Percentiles rank a stretch among this genome's conserved stretches.
phyloP scores from a whole-genome alignment of 1,139 yeast genomes.

The Saccharomycopsis hybrid region DNA sequence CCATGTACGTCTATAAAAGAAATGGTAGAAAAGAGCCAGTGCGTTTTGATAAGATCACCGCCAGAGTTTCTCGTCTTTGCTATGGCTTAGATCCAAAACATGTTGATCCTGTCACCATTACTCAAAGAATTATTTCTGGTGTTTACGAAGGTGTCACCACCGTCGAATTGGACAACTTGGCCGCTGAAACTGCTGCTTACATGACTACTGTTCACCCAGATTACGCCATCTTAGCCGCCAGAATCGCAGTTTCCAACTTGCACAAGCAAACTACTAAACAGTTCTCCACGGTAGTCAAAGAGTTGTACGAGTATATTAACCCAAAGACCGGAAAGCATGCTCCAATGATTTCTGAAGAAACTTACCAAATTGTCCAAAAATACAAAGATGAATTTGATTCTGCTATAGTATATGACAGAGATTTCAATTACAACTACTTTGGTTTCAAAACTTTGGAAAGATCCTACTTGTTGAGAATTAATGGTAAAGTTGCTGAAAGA shows the following conservation, averaged over 20 bases:
- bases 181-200: slow-evolving; percentile 96
- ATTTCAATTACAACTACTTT: slow-evolving; percentile 74
- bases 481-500: slow-evolving; percentile 77
- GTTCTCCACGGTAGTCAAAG: slow-evolving; percentile 71
- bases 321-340: slow-evolving; percentile 66
- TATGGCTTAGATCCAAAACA: slow-evolving; percentile 79
- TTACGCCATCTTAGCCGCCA: slow-evolving; percentile 89
- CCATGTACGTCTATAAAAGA: slow-evolving; percentile 51
- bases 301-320: slow-evolving; percentile 62
- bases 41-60: slow-evolving; percentile 69
- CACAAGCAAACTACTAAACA: slow-evolving; percentile 91
- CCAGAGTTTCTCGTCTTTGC: slow-evolving; percentile 60
- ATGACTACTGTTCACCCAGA: slow-evolving; percentile 97
- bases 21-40: slow-evolving; percentile 86
- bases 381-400: slow-evolving; percentile 70
- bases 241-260: slow-evolving; percentile 85
- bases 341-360: slow-evolving; percentile 76
- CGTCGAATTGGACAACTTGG: slow-evolving; percentile 82
- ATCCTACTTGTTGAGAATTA: slow-evolving; percentile 65
- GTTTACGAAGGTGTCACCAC: slow-evolving; percentile 96
- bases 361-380: slow-evolving; percentile 54
- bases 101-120: slow-evolving; percentile 83
- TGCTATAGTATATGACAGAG: slow-evolving; percentile 79
- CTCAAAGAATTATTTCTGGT: slow-evolving; percentile 84
- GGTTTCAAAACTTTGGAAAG: slow-evolving; percentile 87